These are phyloP conservation scores for Candida dendrica DNA, from an alignment of 805 yeast species.

Conservation along the genomic window DNA sequence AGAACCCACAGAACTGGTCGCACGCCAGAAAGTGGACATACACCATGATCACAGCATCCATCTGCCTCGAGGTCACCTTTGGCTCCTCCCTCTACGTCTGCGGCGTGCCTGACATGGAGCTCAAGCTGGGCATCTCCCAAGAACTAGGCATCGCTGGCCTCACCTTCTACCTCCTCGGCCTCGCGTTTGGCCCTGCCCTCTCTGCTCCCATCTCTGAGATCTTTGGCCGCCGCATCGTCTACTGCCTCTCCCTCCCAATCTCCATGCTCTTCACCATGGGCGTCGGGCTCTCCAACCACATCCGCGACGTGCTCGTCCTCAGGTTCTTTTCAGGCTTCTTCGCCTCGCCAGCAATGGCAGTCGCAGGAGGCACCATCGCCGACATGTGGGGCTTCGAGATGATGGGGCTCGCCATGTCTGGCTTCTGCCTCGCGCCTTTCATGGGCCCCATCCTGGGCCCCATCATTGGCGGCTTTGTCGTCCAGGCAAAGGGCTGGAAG, in stretches of 20 bases:
- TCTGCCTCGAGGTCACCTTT: slow-evolving; percentile 64
- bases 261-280: slow-evolving; percentile 73
- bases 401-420: slow-evolving; percentile 66
- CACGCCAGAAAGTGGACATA: slow-evolving; percentile 52
- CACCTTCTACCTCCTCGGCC: slow-evolving; percentile 63
- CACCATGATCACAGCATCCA: slow-evolving; percentile 56
- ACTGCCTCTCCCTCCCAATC: slow-evolving; percentile 49
- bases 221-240: slow-evolving; percentile 59
- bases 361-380: slow-evolving; percentile 77
- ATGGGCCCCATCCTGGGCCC: slow-evolving; percentile 79
- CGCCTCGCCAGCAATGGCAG: slow-evolving; percentile 77
- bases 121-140: slow-evolving; percentile 44
- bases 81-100: slow-evolving; percentile 70
- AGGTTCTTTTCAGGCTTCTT: slow-evolving; percentile 70
- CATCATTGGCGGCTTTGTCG: slow-evolving; percentile 66
- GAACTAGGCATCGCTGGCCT: slow-evolving; percentile 62
- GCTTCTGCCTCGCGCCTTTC: slow-evolving; percentile 75
- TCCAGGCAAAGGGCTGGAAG: slow-evolving; percentile 53
- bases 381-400: slow-evolving; percentile 68
- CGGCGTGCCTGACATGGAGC: slow-evolving; percentile 50
- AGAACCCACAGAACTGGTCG: slow-evolving; percentile 67
- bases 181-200: slow-evolving; percentile 62
- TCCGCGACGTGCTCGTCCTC: slow-evolving; percentile 54
- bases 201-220: slow-evolving; percentile 71
- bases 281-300: slow-evolving; percentile 56